A percentile compares a stretch with the other conserved stretches of the same genome.
phyloP scores from a whole-genome alignment of 495 filamentous ascomycete genomes.

The Penicillium paradoxum region DNA sequence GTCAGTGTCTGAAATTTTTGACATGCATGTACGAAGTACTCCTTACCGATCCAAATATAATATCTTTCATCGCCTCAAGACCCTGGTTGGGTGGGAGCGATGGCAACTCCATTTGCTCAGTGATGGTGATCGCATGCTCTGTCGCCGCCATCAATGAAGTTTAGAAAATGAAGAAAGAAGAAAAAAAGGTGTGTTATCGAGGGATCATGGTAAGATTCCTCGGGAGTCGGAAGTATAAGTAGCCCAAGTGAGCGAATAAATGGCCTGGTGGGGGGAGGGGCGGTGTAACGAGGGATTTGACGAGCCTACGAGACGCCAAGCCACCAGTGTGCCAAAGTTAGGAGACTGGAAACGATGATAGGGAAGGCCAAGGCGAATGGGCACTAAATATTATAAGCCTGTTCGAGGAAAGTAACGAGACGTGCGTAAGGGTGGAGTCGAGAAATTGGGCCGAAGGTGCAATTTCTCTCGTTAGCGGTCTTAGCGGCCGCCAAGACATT shows the following conservation, averaged over 20 bases:
- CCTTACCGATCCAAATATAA: constrained; percentile 78
- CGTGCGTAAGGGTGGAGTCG: constrained; percentile 13
- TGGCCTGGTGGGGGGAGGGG: constrained; percentile 18
- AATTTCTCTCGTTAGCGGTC: constrained; percentile 20
- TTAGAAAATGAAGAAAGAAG: constrained; percentile 20
- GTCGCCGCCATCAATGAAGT: constrained; percentile 40
- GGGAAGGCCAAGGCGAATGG: not conserved
- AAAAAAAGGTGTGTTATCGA: constrained; percentile 27
- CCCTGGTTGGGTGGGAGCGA: constrained; percentile 48
- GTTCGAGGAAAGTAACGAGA: constrained; percentile 8
- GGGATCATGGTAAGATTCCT: constrained; percentile 16
- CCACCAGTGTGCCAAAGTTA: constrained; percentile 16
- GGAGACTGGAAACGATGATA: not conserved
- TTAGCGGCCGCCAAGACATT: constrained; percentile 21
- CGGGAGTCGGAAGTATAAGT: constrained; percentile 1
- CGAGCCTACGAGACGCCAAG: constrained; percentile 15
- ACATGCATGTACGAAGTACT: constrained; percentile 1
- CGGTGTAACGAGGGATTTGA: constrained; percentile 38
- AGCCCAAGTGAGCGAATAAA: constrained; percentile 19
- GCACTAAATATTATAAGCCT: not conserved
- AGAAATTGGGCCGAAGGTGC: constrained; percentile 4
- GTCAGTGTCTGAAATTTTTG: constrained; percentile 6
- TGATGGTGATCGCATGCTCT: constrained; percentile 37
- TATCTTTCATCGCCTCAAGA: constrained; percentile 71
- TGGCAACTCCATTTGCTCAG: constrained; percentile 41